A percentile compares a stretch with the other conserved stretches of the same genome.
Evolutionary conservation across 2,329 filamentous ascomycete species (phyloP).

Genomic region (Fusarium anguioides): DNA sequence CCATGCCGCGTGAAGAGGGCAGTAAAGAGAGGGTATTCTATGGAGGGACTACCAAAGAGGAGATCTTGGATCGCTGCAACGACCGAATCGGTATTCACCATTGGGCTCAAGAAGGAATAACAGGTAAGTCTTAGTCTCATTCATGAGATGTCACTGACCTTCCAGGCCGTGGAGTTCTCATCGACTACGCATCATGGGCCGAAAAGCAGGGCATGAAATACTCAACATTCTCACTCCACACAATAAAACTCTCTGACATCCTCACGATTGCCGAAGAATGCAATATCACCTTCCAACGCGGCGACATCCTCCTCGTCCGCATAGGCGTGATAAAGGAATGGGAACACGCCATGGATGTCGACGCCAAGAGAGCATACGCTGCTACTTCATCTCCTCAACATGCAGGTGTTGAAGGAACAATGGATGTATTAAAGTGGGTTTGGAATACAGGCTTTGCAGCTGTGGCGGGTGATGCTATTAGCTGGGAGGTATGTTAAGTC

Average conservation of each 20-base stretch:
- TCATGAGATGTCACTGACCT: accelerated
- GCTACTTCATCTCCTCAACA: slow-evolving; percentile 46
- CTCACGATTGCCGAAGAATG: slow-evolving; percentile 53
- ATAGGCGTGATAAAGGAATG: slow-evolving; percentile 61
- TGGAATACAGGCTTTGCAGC: slow-evolving; percentile 69
- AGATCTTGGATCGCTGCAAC: slow-evolving; percentile 58
- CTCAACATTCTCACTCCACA: slow-evolving; percentile 55
- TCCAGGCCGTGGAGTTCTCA: slow-evolving; percentile 60
- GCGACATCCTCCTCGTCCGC: slow-evolving; percentile 66
- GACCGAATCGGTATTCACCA: slow-evolving; percentile 60
- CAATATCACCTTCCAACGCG: slow-evolving; percentile 57
- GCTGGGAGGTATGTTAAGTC: slow-evolving; percentile 60
- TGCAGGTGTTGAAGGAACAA: slow-evolving; percentile 60
- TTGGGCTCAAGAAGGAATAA: slow-evolving; percentile 55
- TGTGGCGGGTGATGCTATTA: slow-evolving; percentile 66
- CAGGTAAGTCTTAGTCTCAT: slow-evolving; percentile 44
- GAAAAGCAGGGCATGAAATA: slow-evolving; percentile 52
- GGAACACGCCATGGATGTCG: slow-evolving; percentile 50
- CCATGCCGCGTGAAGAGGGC: slow-evolving; percentile 52
- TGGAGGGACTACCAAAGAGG: slow-evolving; percentile 57
- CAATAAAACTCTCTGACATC: slow-evolving; percentile 47
- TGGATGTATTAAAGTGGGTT: slow-evolving; percentile 64
- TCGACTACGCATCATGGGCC: slow-evolving; percentile 62
- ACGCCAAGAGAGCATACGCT: slow-evolving; percentile 52
- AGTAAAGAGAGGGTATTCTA: slow-evolving; percentile 58